Evolutionary conservation across 352 stramenopile genomes (phyloP).

Genomic region (Globisporangium cystogenes): DNA sequence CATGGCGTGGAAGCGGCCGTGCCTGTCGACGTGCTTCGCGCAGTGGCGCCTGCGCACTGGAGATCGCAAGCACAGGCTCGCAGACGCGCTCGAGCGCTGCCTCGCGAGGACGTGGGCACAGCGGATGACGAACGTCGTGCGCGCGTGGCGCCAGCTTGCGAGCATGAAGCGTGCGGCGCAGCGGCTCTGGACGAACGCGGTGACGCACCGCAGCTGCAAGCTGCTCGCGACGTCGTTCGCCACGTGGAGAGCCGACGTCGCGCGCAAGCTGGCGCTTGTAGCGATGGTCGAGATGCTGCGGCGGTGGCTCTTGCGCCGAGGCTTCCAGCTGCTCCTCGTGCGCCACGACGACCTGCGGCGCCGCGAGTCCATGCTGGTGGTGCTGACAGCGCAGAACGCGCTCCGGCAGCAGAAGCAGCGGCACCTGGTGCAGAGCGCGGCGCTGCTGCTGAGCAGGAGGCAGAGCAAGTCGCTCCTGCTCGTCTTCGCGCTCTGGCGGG

Average conservation of each 20-base stretch:
- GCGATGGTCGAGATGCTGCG: slow-evolving; percentile 1
- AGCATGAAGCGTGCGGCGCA: not conserved
- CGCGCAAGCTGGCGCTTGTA: not conserved
- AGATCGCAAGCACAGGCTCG: not conserved
- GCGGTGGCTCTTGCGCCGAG: slow-evolving; percentile 13
- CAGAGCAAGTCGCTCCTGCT: slow-evolving; percentile 1
- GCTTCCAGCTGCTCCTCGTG: slow-evolving; percentile 5
- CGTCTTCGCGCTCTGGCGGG: slow-evolving; percentile 9
- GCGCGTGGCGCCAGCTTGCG: not conserved
- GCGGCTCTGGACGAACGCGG: not conserved
- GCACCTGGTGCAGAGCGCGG: slow-evolving; percentile 18
- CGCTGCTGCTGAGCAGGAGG: slow-evolving; percentile 22
- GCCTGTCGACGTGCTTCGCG: slow-evolving; percentile 18
- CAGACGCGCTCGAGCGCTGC: not conserved
- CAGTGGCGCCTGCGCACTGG: slow-evolving; percentile 15
- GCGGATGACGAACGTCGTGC: not conserved
- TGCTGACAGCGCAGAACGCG: slow-evolving; percentile 23
- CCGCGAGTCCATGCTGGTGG: slow-evolving; percentile 29
- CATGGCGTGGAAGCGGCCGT: slow-evolving; percentile 21
- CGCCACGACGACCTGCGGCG: slow-evolving; percentile 18
- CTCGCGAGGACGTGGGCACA: not conserved
- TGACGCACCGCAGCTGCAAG: not conserved
- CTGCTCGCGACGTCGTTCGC: not conserved
- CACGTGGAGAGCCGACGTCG: slow-evolving; percentile 10
- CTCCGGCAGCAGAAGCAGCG: slow-evolving; percentile 25